Percentiles rank a stretch among this genome's conserved stretches.
These are phyloP conservation scores for Tremellales sp. DNA, from an alignment of 1,284 basidiomycete species.

Conservation along the genomic window DNA sequence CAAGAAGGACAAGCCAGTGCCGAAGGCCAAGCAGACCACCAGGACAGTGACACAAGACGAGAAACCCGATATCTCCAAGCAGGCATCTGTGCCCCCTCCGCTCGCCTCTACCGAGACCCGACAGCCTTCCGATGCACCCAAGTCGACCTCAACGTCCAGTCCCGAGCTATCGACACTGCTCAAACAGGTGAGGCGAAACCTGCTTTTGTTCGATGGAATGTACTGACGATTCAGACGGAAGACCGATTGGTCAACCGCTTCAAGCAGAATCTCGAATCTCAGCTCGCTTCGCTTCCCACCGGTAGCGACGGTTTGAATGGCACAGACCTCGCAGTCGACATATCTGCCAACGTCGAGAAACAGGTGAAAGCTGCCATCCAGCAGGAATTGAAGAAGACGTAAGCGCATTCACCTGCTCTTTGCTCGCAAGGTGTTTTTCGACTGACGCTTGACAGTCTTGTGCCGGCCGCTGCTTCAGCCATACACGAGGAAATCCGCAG, in stretches of 20 bases:
- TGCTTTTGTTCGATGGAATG: conserved; percentile 1
- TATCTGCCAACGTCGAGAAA: conserved; percentile 20
- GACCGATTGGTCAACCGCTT: conserved; percentile 24
- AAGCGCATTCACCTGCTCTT: not conserved
- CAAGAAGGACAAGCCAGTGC: not conserved
- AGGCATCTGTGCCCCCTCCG: not conserved
- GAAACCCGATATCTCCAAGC: not conserved
- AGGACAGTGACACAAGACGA: not conserved
- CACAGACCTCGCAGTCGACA: conserved; percentile 13
- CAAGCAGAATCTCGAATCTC: conserved; percentile 17
- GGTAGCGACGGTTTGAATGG: conserved; percentile 12
- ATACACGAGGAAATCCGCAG: conserved; percentile 22
- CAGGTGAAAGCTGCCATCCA: conserved; percentile 21
- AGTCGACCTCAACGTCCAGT: not conserved
- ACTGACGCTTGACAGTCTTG: conserved; percentile 8
- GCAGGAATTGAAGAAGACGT: conserved; percentile 11
- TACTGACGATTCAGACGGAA: conserved; percentile 20
- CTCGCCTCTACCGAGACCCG: conserved; percentile 2
- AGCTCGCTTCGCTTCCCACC: conserved; percentile 11
- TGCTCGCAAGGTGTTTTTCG: not conserved
- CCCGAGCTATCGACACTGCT: not conserved
- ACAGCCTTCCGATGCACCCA: conserved; percentile 1
- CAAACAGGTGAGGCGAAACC: conserved; percentile 7
- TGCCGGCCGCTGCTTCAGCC: conserved; percentile 16
- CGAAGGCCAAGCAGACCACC: not conserved